phyloP scores from a whole-genome alignment of 2,329 filamentous ascomycete genomes.

The Fusarium euwallaceae region DNA sequence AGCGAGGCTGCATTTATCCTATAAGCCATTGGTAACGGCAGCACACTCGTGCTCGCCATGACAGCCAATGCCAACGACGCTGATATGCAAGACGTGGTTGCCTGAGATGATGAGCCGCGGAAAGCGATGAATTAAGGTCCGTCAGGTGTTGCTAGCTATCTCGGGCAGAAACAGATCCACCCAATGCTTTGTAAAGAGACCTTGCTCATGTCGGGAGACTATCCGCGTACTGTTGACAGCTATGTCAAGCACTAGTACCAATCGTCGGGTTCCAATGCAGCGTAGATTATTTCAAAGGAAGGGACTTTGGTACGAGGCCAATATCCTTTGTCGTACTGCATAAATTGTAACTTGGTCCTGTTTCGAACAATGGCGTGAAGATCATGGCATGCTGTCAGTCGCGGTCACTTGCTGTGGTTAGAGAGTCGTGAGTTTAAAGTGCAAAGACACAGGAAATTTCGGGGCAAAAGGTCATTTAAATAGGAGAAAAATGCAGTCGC shows the following conservation, averaged over 20 bases:
- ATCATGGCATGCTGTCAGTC: neutral
- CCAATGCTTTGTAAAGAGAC: neutral
- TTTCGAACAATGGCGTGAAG: neutral
- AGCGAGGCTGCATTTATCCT: conserved; percentile 4
- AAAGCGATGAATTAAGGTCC: conserved; percentile 1
- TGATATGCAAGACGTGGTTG: neutral
- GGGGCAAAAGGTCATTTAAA: conserved; percentile 31
- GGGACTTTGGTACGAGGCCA: neutral
- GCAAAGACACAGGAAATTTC: neutral
- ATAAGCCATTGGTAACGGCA: neutral
- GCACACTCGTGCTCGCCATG: conserved; percentile 10
- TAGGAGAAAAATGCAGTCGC: conserved; percentile 15
- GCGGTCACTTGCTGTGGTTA: neutral
- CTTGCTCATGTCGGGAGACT: neutral
- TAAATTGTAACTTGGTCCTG: neutral
- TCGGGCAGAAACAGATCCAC: neutral
- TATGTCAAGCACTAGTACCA: neutral
- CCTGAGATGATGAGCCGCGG: conserved; percentile 2
- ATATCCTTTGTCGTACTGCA: neutral
- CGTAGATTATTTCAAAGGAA: neutral
- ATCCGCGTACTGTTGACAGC: neutral
- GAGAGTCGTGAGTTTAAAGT: conserved; percentile 1
- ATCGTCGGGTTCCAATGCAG: conserved; percentile 1
- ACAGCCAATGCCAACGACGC: neutral
- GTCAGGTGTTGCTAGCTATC: conserved; percentile 4